phyloP scores from a whole-genome alignment of 1,139 yeast genomes.

The Sugiyamaella pinicola region DNA sequence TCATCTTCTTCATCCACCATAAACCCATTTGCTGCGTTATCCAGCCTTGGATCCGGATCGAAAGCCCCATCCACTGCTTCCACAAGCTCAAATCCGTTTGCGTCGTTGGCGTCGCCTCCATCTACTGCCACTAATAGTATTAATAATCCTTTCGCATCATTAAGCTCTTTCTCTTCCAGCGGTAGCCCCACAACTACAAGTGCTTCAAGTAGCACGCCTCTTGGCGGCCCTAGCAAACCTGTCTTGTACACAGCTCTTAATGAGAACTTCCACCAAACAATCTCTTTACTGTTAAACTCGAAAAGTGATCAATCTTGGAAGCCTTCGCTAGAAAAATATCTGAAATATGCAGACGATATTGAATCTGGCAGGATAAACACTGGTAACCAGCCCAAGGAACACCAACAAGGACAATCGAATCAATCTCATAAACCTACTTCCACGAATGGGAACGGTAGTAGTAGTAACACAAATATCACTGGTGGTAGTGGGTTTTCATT shows the following conservation, averaged over 20 bases:
- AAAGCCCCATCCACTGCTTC: not conserved
- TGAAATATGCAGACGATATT: constrained; percentile 54
- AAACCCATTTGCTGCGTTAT: constrained; percentile 10
- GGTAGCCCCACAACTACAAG: constrained; percentile 4
- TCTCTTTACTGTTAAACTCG: constrained; percentile 48
- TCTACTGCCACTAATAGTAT: constrained; percentile 6
- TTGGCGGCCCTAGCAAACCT: constrained; percentile 2
- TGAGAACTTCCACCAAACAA: constrained; percentile 57
- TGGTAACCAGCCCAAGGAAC: not conserved
- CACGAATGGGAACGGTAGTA: not conserved
- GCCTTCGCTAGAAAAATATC: constrained; percentile 60
- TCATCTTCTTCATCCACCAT: not conserved
- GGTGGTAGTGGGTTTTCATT: constrained; percentile 1
- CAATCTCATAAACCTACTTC: not conserved
- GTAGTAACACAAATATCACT: constrained; percentile 1
- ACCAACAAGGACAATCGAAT: not conserved
- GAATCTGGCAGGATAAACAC: constrained; percentile 33
- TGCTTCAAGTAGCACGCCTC: not conserved
- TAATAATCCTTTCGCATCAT: too few relatives aligned
- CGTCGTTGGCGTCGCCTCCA: constrained; percentile 21
- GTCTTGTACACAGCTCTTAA: constrained; percentile 57
- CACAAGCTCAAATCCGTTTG: constrained; percentile 30
- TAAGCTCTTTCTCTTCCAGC: too few relatives aligned
- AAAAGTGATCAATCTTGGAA: constrained; percentile 62
- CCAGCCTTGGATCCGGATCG: constrained; percentile 2